Percentiles rank a stretch among this genome's conserved stretches.
phyloP scores from a whole-genome alignment of 805 yeast genomes.

The Kazachstania psychrophila region DNA sequence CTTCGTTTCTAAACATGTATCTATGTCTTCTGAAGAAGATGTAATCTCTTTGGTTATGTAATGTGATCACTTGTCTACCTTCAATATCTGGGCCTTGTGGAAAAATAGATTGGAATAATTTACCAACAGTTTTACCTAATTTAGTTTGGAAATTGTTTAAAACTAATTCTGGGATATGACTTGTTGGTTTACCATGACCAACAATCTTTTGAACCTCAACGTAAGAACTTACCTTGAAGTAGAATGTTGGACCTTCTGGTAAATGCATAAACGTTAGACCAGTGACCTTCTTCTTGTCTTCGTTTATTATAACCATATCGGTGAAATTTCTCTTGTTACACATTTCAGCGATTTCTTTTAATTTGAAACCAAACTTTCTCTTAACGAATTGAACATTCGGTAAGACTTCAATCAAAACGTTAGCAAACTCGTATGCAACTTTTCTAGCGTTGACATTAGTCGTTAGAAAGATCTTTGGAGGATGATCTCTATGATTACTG shows the following conservation, averaged over 20 bases:
- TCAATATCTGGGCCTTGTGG: slow-evolving; percentile 90
- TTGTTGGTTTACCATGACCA: slow-evolving; percentile 88
- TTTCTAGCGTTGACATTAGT: slow-evolving; percentile 82
- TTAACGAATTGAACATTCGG: slow-evolving; percentile 84
- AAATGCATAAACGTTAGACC: slow-evolving; percentile 90
- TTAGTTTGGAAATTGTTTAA: slow-evolving; percentile 88
- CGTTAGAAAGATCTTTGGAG: slow-evolving; percentile 84
- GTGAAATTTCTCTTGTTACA: slow-evolving; percentile 81
- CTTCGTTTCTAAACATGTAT: slow-evolving; percentile 80
- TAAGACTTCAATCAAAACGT: slow-evolving; percentile 68
- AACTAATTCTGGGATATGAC: slow-evolving; percentile 84
- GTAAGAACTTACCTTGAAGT: slow-evolving; percentile 74
- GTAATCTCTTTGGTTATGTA: slow-evolving; percentile 94
- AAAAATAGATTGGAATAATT: slow-evolving; percentile 82
- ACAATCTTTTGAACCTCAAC: slow-evolving; percentile 63
- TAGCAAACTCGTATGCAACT: slow-evolving; percentile 84
- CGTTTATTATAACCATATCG: slow-evolving; percentile 81
- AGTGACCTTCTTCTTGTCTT: slow-evolving; percentile 84
- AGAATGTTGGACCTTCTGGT: slow-evolving; percentile 93
- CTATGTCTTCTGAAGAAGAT: slow-evolving; percentile 94
- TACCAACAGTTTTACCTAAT: slow-evolving; percentile 86
- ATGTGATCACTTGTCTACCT: slow-evolving; percentile 91
- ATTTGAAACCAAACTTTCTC: slow-evolving; percentile 71
- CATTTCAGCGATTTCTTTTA: slow-evolving; percentile 78
- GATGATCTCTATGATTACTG: slow-evolving; percentile 47